Evolutionary conservation across 148 eudicot genomes (phyloP).

Genomic region (Chenopodium suecicum): DNA sequence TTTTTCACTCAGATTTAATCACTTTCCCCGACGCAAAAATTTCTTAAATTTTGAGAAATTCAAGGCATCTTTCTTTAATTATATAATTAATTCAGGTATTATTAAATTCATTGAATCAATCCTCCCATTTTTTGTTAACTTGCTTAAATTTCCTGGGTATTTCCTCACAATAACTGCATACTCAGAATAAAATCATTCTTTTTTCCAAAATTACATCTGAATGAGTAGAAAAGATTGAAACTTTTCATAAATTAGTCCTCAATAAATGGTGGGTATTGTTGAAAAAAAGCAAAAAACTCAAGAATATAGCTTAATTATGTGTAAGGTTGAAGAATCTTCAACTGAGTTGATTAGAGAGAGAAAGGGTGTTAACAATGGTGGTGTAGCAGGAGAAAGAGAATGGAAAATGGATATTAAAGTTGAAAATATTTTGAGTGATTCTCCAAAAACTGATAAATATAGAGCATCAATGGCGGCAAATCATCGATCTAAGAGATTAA

Average conservation of each 20-base stretch:
- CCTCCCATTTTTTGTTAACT: neutral
- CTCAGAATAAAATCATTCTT: neutral
- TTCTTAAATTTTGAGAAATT: neutral
- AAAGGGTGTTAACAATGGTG: neutral
- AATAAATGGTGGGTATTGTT: slow-evolving; percentile 25
- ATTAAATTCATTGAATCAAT: neutral
- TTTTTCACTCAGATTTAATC: slow-evolving; percentile 18
- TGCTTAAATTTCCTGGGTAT: slow-evolving; percentile 13
- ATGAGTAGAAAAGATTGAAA: slow-evolving; percentile 30
- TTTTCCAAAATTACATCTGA: neutral
- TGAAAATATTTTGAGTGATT: slow-evolving; percentile 31
- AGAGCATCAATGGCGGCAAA: slow-evolving; percentile 43
- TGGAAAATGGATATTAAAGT: slow-evolving; percentile 42
- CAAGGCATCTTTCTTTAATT: slow-evolving; percentile 8
- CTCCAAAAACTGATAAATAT: slow-evolving; percentile 30
- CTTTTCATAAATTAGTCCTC: neutral
- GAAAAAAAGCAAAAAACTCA: slow-evolving; percentile 21
- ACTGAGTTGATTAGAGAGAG: slow-evolving; percentile 24
- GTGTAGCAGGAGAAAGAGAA: slow-evolving; percentile 7
- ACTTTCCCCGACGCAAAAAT: neutral
- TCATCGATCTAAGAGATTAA: slow-evolving; percentile 35
- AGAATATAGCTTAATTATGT: slow-evolving; percentile 34
- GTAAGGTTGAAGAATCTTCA: slow-evolving; percentile 38
- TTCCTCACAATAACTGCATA: neutral
- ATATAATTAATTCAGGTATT: neutral